Percentiles rank a stretch among this genome's conserved stretches.
phyloP scores from a whole-genome alignment of 495 filamentous ascomycete species.

The Aspergillus incahuasiensis region DNA sequence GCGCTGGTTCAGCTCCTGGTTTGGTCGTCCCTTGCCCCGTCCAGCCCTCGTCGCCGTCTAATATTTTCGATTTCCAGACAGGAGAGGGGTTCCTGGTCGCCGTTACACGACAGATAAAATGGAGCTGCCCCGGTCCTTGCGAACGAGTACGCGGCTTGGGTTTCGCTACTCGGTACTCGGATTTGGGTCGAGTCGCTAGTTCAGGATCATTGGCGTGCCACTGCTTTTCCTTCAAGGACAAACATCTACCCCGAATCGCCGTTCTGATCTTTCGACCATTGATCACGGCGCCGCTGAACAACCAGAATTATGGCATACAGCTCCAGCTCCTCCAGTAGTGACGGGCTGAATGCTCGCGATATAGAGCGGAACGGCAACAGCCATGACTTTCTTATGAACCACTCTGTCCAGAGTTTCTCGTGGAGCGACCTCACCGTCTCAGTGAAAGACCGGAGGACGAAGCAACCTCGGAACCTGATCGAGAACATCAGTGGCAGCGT shows the following conservation, averaged over 20 bases:
- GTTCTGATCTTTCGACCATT: not conserved
- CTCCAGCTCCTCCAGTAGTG: slow-evolving; percentile 8
- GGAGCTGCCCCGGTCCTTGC: not conserved
- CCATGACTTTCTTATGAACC: slow-evolving; percentile 33
- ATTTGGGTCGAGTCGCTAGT: not conserved
- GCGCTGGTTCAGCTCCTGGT: not conserved
- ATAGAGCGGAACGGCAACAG: slow-evolving; percentile 26
- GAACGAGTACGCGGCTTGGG: slow-evolving; percentile 1
- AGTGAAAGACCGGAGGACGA: slow-evolving; percentile 64
- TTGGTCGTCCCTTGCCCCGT: not conserved
- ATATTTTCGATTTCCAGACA: not conserved
- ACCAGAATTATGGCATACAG: not conserved
- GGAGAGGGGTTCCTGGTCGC: not conserved
- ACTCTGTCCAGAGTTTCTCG: slow-evolving; percentile 45
- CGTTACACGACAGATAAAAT: slow-evolving; percentile 8
- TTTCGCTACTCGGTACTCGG: slow-evolving; percentile 2
- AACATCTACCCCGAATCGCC: not conserved
- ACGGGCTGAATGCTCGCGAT: slow-evolving; percentile 16
- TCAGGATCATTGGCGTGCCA: not conserved
- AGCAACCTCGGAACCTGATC: slow-evolving; percentile 44
- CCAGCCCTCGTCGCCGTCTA: not conserved
- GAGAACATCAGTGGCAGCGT: slow-evolving; percentile 29
- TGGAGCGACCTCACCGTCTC: slow-evolving; percentile 62
- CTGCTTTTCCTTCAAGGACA: not conserved
- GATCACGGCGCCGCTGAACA: not conserved